Evolutionary conservation across 176 grass and related monocot genomes (phyloP), one percentile per base, ranked within the genome.

Genomic region (Stipa capillata): DNA sequence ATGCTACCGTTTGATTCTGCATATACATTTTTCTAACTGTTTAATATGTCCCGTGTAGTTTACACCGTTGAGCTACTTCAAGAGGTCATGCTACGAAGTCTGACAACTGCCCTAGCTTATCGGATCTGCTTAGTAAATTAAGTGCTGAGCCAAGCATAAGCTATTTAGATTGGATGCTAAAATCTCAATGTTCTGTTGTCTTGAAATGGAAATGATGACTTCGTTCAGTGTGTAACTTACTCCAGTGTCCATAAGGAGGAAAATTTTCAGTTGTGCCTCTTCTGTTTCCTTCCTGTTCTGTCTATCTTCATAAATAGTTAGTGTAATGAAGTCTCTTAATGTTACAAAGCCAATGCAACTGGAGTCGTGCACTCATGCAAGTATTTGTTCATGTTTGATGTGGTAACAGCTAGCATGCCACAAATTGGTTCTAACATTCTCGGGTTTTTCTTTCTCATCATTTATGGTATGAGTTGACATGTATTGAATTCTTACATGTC

Each of bases 381-480:
- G 20, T 69, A 44, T 75, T 48, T 73, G 17, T 23, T 65, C n/a
- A n/a, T n/a, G n/a, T n/a, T n/a, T n/a, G n/a, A n/a, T n/a, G n/a
- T n/a, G n/a, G n/a, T n/a, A n/a, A n/a, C n/a, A n/a, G n/a, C n/a
- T n/a, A n/a, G n/a, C n/a, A 8, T 40, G 31, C 6, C 58, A 31
- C 27, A 59, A 36, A 49, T 87, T 49, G 21, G 68, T 71, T 53
- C 53, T 3, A 8, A 2, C 52, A 60, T 74, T 17, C 51, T 33
- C 68, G 48, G 15, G 13, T 79, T 85, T 58, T 23, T 77, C 33
- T 34, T 79, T 66, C 18, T 62, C 29, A 29, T 78, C 40, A 33
- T 83, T 55, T 52, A 40, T 76, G 50, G 74, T 80, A n/a, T 84
- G 29, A 55, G n/a, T 77, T 53, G 61, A 48, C 0, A 33, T 88